Base-by-base conservation (phyloP, 495 filamentous ascomycete genomes). In the Aspergillus diversus region DNA sequence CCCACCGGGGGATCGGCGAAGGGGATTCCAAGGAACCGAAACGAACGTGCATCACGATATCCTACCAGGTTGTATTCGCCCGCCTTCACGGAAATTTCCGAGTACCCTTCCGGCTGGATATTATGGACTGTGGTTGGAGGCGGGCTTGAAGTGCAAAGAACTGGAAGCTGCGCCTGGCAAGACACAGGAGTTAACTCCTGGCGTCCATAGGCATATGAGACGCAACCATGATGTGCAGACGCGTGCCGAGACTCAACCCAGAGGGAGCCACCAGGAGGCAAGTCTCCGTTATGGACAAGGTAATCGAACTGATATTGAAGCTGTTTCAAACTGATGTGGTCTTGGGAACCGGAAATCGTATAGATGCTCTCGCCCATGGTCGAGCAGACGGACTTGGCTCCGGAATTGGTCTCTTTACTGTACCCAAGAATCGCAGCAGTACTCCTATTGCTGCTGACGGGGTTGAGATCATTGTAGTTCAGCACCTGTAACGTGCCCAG, bases 21-120 rank as follows among this genome's bases (percentile, higher is more conserved):
- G 7, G 77, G 79, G 11, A 85, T 74, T 3, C 82, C 82, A 4
- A 80, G 68, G 63, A 86, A 86, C 5, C 81, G 79, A 69, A 83
- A 85, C 11, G 80, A 83, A 49, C 80, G 80, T 35, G 80, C 73
- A 68, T 85, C 80, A n/a, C 81, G 75, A 61, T 76, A 82, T 5
- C 83, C 83, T 1, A 69, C 70, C 49, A 75, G 1, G n/a, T 37
- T 67, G 55, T 71, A 73, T 9, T 47, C 58, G 2, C 68, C 33
- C 8, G 59, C 65, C 9, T 71, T 62, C 54, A 77, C 75, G 1
- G 64, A 72, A 49, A 82, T 71, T 11, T 67, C 70, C 13, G 69
- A 69, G 9, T 57, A 59, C 21, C 61, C 55, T 13, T 59, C 64
- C 11, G 48, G 59, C 3, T 32, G 33, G 5, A 59, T 37, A 47